Percentiles rank a stretch among this genome's conserved stretches.
These are phyloP conservation scores for Penicillium brasilianum DNA, from an alignment of 2,329 filamentous ascomycete genomes.

Conservation along the genomic window DNA sequence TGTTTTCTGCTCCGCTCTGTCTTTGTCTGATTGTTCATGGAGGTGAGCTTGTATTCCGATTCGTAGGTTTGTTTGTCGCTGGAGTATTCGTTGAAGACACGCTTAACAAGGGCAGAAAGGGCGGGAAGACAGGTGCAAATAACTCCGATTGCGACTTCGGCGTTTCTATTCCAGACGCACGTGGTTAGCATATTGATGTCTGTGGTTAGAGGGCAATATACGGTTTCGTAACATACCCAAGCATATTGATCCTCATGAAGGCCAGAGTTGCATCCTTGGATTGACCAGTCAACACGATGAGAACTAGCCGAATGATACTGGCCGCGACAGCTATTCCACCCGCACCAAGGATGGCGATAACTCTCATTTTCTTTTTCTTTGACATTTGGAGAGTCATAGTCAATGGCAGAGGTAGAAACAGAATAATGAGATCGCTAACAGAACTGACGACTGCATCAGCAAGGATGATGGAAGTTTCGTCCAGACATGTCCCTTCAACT, in stretches of 20 bases:
- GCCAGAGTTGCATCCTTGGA: slow-evolving; percentile 33
- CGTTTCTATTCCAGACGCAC: slow-evolving; percentile 38
- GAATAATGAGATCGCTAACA: slow-evolving; percentile 60
- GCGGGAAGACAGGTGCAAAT: slow-evolving; percentile 49
- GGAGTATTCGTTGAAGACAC: slow-evolving; percentile 40
- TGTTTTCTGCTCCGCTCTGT: slow-evolving; percentile 22
- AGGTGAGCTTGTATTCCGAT: slow-evolving; percentile 32
- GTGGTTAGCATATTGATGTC: slow-evolving; percentile 36
- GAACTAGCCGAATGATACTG: slow-evolving; percentile 35
- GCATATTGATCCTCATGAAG: slow-evolving; percentile 41
- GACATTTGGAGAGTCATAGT: slow-evolving; percentile 53
- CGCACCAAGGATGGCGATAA: slow-evolving; percentile 56
- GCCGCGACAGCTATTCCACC: slow-evolving; percentile 45
- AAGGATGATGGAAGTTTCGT: slow-evolving; percentile 51
- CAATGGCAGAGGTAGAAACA: slow-evolving; percentile 56
- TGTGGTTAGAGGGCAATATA: slow-evolving; percentile 23
- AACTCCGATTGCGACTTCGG: slow-evolving; percentile 48
- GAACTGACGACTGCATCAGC: slow-evolving; percentile 64
- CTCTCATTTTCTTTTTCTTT: slow-evolving; percentile 51
- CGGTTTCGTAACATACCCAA: slow-evolving; percentile 26
- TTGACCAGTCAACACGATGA: slow-evolving; percentile 32
- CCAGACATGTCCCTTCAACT: slow-evolving; percentile 31
- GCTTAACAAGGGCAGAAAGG: slow-evolving; percentile 41
- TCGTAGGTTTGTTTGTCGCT: slow-evolving; percentile 27
- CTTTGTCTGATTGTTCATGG: slow-evolving; percentile 22